phyloP scores from a whole-genome alignment of 2,329 filamentous ascomycete genomes.

The Colletotrichum sp. region DNA sequence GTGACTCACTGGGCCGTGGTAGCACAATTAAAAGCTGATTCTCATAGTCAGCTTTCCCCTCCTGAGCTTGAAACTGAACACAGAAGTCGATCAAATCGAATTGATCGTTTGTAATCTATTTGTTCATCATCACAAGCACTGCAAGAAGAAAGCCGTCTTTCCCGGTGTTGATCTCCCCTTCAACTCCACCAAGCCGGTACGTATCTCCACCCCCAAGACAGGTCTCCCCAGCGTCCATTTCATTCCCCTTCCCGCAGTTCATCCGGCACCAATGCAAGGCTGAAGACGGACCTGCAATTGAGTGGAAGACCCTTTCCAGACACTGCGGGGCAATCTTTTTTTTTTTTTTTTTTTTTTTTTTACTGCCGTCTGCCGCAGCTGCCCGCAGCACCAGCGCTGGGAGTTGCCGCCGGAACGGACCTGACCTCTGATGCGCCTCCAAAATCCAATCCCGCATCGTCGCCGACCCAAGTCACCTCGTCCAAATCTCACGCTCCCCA shows the following conservation, averaged over 20 bases:
- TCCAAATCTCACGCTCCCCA: background rate
- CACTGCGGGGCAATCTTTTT: background rate
- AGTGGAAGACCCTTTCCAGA: background rate
- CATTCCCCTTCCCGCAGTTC: background rate
- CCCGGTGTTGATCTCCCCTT: background rate
- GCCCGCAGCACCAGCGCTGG: background rate
- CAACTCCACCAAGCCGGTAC: background rate
- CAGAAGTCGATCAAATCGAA: fast-evolving
- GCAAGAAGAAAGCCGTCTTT: background rate
- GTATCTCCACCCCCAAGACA: background rate
- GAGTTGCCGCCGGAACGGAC: background rate
- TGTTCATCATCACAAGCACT: background rate
- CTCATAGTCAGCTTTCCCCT: background rate
- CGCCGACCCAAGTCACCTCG: conserved; percentile 21
- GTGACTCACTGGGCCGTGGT: background rate
- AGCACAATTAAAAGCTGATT: background rate
- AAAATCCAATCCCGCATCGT: conserved; percentile 16
- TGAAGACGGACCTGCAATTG: background rate
- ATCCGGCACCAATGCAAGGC: conserved; percentile 1
- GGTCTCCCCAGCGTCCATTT: background rate
- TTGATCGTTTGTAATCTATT: background rate
- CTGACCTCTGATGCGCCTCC: conserved; percentile 2
- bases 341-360: background rate
- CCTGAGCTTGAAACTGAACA: background rate
- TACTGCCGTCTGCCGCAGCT: background rate